Conservation (phyloP, 805 yeast species). For the Nakazawaea siamensis region DNA sequence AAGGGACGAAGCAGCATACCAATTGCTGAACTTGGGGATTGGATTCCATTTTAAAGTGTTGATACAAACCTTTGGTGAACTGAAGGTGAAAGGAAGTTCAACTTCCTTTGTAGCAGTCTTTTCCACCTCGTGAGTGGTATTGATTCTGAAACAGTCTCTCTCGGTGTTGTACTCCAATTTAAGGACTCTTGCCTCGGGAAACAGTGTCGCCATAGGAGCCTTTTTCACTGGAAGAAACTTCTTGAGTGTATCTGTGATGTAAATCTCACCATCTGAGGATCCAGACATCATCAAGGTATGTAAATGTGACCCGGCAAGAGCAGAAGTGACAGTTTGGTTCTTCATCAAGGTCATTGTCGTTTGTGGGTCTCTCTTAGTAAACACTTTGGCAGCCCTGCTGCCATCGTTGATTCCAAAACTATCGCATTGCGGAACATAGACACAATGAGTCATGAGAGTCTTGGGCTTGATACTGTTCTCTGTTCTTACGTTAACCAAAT, state of each 20-base stretch:
- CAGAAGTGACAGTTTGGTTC: constrained; percentile 31
- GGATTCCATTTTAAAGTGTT: constrained; percentile 54
- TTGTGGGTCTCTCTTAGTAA: constrained; percentile 5
- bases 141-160: constrained; percentile 31
- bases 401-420: constrained; percentile 9
- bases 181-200: constrained; percentile 17
- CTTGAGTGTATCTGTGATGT: constrained; percentile 30
- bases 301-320: constrained; percentile 28
- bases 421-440: constrained; percentile 6
- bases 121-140: constrained; percentile 27
- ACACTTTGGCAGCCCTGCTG: constrained; percentile 3
- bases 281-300: constrained; percentile 44
- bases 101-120: constrained; percentile 21
- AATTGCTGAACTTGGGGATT: constrained; percentile 30
- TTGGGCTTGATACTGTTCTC: background rate
- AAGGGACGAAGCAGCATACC: constrained; percentile 44
- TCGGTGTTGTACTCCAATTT: constrained; percentile 29
- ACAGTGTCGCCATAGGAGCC: background rate
- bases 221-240: constrained; percentile 16
- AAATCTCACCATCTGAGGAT: constrained; percentile 40
- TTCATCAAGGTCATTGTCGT: constrained; percentile 10
- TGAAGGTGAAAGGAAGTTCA: constrained; percentile 26
- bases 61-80: constrained; percentile 43
- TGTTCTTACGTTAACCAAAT: background rate
- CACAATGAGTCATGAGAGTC: background rate